Base-by-base conservation (phyloP, 1,139 yeast species). In the Hemisphaericaspora lyxosophila region DNA sequence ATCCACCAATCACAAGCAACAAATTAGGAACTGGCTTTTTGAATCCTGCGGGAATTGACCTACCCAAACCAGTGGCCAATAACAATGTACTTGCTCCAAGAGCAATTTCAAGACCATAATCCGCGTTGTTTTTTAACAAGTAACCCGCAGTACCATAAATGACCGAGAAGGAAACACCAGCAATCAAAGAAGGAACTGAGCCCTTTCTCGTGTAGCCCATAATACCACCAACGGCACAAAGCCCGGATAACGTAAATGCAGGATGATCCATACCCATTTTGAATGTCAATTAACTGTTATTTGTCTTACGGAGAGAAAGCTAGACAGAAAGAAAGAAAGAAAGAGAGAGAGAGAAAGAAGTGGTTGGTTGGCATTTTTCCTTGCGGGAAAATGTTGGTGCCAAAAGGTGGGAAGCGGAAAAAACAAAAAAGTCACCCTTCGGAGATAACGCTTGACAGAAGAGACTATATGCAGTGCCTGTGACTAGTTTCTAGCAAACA, bases 101-200 rank as follows among this genome's bases (percentile, higher is more conserved):
- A 1, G 96, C 96, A 30, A 85, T 57, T 57, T 86, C 92, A 48
- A 89, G 70, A 24, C 96, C 97, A 64, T 78, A 79, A 56, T 85
- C 88, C 43, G 80, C 81, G 57, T 87, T 86, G 43, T 81, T 67
- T 46, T 78, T 75, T 47, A 87, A 69, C 49, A 89, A 70, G 61
- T 86, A 85, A 25, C 95, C 96, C 1, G 96, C 84, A 41, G 72
- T 58, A 15, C 88, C 94, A 59, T 81, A 90, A 31, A 84, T 59
- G 4, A 78, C 71, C 8, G 94, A 80, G 47, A 88, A 71, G 0
- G 83, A 67, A 7, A 82, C 54, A 23, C 97, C 97, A 2, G 94
- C 95, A 32, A 81, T 64, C 40, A 89, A 70, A 0, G 96, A 88
- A 16, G 96, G 95, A 26, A 82, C 53, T 2, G 96, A 86, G 12